Conservation (phyloP, 1,284 basidiomycete species). For the Cryptococcus sp. region DNA sequence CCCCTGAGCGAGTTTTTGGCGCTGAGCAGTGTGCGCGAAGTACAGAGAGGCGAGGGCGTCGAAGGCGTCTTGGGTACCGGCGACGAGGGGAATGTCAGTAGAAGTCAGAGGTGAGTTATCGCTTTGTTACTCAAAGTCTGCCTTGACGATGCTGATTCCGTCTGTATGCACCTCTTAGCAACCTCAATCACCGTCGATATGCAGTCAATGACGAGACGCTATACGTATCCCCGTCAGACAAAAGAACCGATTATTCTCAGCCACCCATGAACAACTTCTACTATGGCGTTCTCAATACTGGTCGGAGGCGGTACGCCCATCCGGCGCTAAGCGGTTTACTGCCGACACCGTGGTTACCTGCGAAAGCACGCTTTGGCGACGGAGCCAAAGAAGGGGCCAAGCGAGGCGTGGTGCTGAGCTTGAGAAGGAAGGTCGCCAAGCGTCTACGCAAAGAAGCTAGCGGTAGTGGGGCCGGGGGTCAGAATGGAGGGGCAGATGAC, state of each 20-base stretch:
- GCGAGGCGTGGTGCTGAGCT: slow-evolving; percentile 39
- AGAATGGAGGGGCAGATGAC: slow-evolving; percentile 9
- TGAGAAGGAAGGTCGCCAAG: slow-evolving; percentile 47
- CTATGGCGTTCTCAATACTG: slow-evolving; percentile 74
- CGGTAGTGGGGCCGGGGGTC: slow-evolving; percentile 4
- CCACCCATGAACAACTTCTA: slow-evolving; percentile 94
- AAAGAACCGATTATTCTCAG: slow-evolving; percentile 89
- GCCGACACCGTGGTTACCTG: slow-evolving; percentile 86
- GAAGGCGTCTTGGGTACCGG: slow-evolving; percentile 71
- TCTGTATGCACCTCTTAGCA: slow-evolving; percentile 55
- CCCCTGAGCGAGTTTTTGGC: slow-evolving; percentile 76
- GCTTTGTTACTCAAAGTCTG: neutral
- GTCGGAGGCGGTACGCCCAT: slow-evolving; percentile 77
- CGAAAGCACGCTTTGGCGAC: slow-evolving; percentile 65
- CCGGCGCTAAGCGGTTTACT: slow-evolving; percentile 84
- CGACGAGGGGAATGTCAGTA: slow-evolving; percentile 74
- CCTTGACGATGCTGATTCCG: neutral
- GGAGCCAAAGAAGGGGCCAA: slow-evolving; percentile 54
- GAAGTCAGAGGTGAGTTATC: slow-evolving; percentile 71
- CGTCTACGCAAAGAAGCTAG: slow-evolving; percentile 46
- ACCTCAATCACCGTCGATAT: slow-evolving; percentile 78
- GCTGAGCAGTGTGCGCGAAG: slow-evolving; percentile 81
- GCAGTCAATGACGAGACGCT: slow-evolving; percentile 90
- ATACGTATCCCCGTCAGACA: slow-evolving; percentile 89
- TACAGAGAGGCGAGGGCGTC: slow-evolving; percentile 78